Base-by-base conservation (phyloP, 768 basidiomycete genomes). In the Phlebiopsis gigantea region DNA sequence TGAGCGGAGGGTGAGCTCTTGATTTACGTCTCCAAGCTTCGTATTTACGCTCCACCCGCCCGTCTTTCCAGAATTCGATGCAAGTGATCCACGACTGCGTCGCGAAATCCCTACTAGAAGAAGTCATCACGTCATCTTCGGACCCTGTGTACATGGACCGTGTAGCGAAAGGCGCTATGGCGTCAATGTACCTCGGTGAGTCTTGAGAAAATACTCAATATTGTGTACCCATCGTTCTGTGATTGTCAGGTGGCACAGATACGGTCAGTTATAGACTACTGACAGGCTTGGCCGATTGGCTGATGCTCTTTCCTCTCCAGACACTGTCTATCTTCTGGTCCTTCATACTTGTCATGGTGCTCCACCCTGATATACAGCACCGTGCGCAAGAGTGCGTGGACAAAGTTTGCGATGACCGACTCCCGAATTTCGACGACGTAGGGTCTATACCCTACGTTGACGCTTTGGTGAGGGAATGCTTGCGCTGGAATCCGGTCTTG, bases 401-500 rank as follows among this genome's bases (percentile, higher is more conserved):
- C 24, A 24, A n/a, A 1, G 57, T 58, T 2, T 45, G 57, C 28
- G 28, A 31, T 15, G 56, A 52, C 8, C 53, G 61, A 26, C 53
- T 61, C 2, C 69, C 72, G 0, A 62, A 46, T 0, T 61, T 64
- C 22, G 54, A 56, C 15, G 70, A 73, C 45, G 57, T 41, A 5
- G 55, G 57, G 12, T 10, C 47, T 1, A 53, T 69, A 5, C 66
- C 66, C 4, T 70, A 69, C 55, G 56, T 72, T 12, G 59, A 64
- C n/a, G 68, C 71, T 0, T 65, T 76, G 42, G 59, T 72, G 48
- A 73, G 71, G 53, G 72, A 73, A 22, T 15, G 26, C 2, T 21
- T 58, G 4, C 61, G 61, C 5, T 64, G 61, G 61, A 47, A 51
- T n/a, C 55, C 53, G 0, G 59, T 54, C 21, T 25, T 45, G 4